Evolutionary conservation across 768 basidiomycete species (phyloP), one percentile per base, ranked within the genome.

Genomic region (Pisolithus tinctorius): DNA sequence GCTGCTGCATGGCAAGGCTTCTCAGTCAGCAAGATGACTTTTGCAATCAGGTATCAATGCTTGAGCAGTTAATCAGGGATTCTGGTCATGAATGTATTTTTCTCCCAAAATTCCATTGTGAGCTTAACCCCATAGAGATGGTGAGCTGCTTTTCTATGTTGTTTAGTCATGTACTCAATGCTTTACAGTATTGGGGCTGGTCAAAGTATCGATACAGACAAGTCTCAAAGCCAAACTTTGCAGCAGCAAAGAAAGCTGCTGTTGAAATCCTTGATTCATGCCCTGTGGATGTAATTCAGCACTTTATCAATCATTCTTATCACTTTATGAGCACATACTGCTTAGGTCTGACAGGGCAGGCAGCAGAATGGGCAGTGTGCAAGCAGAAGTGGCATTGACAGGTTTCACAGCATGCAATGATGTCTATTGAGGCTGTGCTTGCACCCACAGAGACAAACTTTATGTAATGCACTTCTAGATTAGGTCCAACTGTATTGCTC

Each of bases 251-350:
- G n/a, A 10, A 41, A 14, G 40, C 40, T 41, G 40, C 14, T 20
- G n/a, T n/a, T 17, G 40, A 41, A 10, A 41, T 41, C 23, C n/a
- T 41, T 4, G 7, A 41, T 14, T n/a, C 16, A 41, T 41, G 40
- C 14, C 40, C 40, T 17, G 40, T 17, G 3, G 40, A 41, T 17
- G 40, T 41, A 2, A 41, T 41, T 20, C n/a, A 20, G 4, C 23
- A 23, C 10, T 41, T 41, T 7, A 41, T 41, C 4, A 41, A 41
- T 7, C n/a, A n/a, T 61, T 61, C 70, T 1, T 70, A 65, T 64
- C 44, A 63, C 3, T 75, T 70, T 50, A 66, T 70, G 63, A 60
- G 56, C 48, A 64, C 69, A 14, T 76, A 74, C 48, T 56, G 60
- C 11, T 31, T 50, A 11, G 70, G 72, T 3, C 55, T 74, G 31